phyloP scores from a whole-genome alignment of 2,329 filamentous ascomycete species.

The Cordyceps fumosorosea region DNA sequence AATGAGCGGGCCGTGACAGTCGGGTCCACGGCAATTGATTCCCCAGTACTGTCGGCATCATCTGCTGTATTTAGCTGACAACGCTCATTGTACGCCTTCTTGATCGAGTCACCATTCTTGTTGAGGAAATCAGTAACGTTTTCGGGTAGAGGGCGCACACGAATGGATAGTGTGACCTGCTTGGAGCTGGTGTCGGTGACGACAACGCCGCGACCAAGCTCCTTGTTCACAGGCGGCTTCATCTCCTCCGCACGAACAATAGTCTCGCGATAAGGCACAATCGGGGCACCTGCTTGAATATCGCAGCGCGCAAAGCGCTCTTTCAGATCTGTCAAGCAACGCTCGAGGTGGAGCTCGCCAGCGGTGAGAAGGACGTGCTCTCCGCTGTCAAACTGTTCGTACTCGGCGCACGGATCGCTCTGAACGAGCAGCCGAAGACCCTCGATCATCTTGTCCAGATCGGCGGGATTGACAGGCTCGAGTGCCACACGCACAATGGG shows the following conservation, averaged over 20 bases:
- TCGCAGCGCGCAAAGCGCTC: constrained; percentile 92
- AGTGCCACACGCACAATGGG: constrained; percentile 94
- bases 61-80: constrained; percentile 39
- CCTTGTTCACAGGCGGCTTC: constrained; percentile 78
- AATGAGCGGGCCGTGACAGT: constrained; percentile 53
- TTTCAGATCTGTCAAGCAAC: constrained; percentile 85
- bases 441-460: constrained; percentile 90
- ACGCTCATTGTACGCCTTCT: constrained; percentile 67
- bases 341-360: constrained; percentile 87
- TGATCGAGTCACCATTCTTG: constrained; percentile 74
- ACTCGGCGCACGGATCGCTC: constrained; percentile 91
- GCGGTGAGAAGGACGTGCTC: constrained; percentile 94
- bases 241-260: constrained; percentile 86
- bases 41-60: constrained; percentile 28
- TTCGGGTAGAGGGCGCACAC: constrained; percentile 70
- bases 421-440: constrained; percentile 84
- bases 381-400: constrained; percentile 85
- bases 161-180: constrained; percentile 69
- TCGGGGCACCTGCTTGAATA: constrained; percentile 87
- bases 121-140: constrained; percentile 78
- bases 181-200: constrained; percentile 74
- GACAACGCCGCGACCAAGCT: constrained; percentile 77
- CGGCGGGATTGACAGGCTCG: constrained; percentile 84
- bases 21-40: constrained; percentile 44
- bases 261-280: constrained; percentile 92